These are phyloP conservation scores for Steccherinum ochraceum DNA, from an alignment of 768 basidiomycete genomes.

Conservation along the genomic window DNA sequence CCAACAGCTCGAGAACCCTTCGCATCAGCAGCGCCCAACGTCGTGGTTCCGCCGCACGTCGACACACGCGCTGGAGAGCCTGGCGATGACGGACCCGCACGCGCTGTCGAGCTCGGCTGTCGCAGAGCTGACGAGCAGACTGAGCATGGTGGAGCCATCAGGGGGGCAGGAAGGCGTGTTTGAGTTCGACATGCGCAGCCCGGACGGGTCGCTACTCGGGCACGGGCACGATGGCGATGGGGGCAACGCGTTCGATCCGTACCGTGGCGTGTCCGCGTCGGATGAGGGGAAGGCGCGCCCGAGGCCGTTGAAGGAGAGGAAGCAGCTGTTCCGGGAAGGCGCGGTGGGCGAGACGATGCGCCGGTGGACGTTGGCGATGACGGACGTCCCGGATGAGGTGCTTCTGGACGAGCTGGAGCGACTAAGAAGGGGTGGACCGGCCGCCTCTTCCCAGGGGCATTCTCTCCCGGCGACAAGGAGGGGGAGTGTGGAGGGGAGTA, in stretches of 20 bases:
- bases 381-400: conserved; percentile 25
- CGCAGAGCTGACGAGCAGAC: not conserved
- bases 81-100: not conserved
- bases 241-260: not conserved
- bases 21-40: not conserved
- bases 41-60: not conserved
- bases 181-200: no score
- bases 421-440: conserved; percentile 8
- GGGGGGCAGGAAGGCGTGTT: no score
- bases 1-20: no score
- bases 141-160: not conserved
- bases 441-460: conserved; percentile 5
- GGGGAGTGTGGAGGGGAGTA: not conserved
- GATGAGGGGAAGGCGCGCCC: not conserved
- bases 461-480: not conserved
- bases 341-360: conserved; percentile 12
- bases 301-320: not conserved
- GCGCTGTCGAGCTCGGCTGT: not conserved
- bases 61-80: not conserved
- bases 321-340: not conserved
- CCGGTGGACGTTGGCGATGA: conserved; percentile 27
- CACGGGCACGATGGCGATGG: not conserved
- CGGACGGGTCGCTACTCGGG: no score
- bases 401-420: conserved; percentile 25
- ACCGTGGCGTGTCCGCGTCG: not conserved